A percentile compares a stretch with the other conserved stretches of the same genome.
Evolutionary conservation across 2,329 filamentous ascomycete genomes (phyloP).

Genomic region (Colletotrichum sp.): DNA sequence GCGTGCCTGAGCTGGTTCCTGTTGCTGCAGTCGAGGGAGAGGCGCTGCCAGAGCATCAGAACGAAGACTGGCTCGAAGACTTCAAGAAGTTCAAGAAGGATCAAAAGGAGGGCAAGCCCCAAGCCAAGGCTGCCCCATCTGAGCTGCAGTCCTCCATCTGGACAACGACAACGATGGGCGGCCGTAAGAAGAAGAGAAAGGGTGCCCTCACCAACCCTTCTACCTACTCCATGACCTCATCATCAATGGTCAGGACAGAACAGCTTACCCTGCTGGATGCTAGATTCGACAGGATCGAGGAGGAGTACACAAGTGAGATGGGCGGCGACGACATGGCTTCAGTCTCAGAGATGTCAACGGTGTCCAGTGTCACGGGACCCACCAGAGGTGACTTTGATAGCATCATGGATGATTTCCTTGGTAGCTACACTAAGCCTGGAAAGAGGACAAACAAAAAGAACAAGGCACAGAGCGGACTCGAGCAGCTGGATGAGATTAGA

Average conservation of each 20-base stretch:
- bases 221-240: constrained; percentile 90
- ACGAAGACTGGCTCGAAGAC: constrained; percentile 87
- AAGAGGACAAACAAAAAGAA: constrained; percentile 82
- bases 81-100: constrained; percentile 96
- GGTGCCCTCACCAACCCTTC: constrained; percentile 89
- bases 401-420: constrained; percentile 93
- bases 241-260: constrained; percentile 85
- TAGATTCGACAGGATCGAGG: constrained; percentile 90
- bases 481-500: constrained; percentile 90
- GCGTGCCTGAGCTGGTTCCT: constrained; percentile 53
- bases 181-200: constrained; percentile 91
- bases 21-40: constrained; percentile 44
- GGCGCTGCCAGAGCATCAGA: constrained; percentile 64
- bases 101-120: constrained; percentile 54
- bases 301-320: constrained; percentile 66
- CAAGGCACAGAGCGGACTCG: constrained; percentile 79
- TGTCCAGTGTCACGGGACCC: constrained; percentile 71
- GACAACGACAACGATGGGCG: constrained; percentile 79
- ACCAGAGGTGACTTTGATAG: constrained; percentile 81
- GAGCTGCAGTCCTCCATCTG: constrained; percentile 73
- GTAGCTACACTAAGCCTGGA: constrained; percentile 71
- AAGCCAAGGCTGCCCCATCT: constrained; percentile 54
- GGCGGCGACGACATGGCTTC: constrained; percentile 55
- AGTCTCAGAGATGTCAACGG: constrained; percentile 65
- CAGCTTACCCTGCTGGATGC: constrained; percentile 85